Evolutionary conservation across 2,329 filamentous ascomycete species (phyloP).

Genomic region (Colletotrichum sp.): DNA sequence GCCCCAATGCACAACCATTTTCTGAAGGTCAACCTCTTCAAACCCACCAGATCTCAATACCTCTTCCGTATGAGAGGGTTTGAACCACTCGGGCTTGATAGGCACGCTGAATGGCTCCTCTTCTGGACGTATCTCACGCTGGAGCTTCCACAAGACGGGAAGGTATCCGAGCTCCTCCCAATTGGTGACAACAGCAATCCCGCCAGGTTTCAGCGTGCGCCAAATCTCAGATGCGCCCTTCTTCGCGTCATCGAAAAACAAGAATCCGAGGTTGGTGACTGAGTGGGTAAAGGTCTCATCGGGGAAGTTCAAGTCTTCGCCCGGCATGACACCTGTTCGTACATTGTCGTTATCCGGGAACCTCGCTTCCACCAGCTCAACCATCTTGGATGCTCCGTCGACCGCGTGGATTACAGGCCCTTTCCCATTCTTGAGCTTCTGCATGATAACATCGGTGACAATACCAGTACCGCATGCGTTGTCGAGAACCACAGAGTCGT

Average conservation of each 20-base stretch:
- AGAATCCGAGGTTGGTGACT: constrained; percentile 43
- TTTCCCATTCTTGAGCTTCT: background rate
- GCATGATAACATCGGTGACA: constrained; percentile 23
- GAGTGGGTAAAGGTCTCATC: constrained; percentile 39
- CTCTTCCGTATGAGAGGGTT: background rate
- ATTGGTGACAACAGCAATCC: constrained; percentile 38
- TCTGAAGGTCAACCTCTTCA: background rate
- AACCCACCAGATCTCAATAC: constrained; percentile 8
- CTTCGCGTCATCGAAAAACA: constrained; percentile 35
- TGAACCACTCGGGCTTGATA: constrained; percentile 10
- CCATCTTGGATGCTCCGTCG: constrained; percentile 26
- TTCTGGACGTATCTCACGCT: constrained; percentile 16
- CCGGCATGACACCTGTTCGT: constrained; percentile 21
- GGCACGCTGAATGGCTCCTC: constrained; percentile 18
- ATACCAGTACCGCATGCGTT: constrained; percentile 31
- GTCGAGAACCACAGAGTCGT: constrained; percentile 30
- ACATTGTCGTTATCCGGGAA: constrained; percentile 5
- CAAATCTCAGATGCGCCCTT: constrained; percentile 38
- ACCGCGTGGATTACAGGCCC: constrained; percentile 20
- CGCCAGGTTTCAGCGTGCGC: constrained; percentile 40
- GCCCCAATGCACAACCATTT: background rate
- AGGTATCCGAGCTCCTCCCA: constrained; percentile 26
- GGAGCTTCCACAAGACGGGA: constrained; percentile 12
- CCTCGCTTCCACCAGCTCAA: constrained; percentile 20
- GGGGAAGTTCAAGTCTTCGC: constrained; percentile 27